Evolutionary conservation across 352 stramenopile species (phyloP).

Genomic region (Pythium brachiatum): DNA sequence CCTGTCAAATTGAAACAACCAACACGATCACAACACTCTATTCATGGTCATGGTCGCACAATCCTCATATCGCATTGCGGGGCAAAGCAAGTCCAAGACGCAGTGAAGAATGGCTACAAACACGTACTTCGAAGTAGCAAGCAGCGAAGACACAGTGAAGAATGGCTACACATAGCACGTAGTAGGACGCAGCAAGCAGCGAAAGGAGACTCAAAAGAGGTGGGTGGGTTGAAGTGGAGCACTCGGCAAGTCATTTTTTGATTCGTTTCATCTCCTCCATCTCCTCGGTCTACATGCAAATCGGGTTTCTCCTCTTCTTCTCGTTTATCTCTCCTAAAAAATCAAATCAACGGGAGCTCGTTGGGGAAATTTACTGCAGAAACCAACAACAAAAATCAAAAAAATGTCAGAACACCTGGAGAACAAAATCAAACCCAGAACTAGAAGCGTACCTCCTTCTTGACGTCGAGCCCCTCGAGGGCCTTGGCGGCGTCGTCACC

Average conservation of each 20-base stretch:
- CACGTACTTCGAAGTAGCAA: too few relatives aligned
- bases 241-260: slow-evolving; percentile 19
- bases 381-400: background rate
- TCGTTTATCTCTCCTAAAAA: slow-evolving; percentile 30
- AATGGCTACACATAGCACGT: too few relatives aligned
- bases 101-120: background rate
- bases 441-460: slow-evolving; percentile 72
- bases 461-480: slow-evolving; percentile 88
- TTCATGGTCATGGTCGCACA: background rate
- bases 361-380: slow-evolving; percentile 19
- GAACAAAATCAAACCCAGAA: background rate
- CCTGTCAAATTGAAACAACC: too few relatives aligned
- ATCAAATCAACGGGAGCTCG: slow-evolving; percentile 29
- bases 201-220: background rate
- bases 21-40: too few relatives aligned
- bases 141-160: too few relatives aligned
- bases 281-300: slow-evolving; percentile 23
- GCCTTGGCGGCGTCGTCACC: slow-evolving; percentile 93
- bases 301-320: slow-evolving; percentile 12
- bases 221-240: background rate
- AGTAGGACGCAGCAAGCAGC: too few relatives aligned
- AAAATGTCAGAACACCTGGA: background rate
- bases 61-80: background rate
- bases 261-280: slow-evolving; percentile 25
- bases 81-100: background rate